Evolutionary conservation across 306 rosid genomes (phyloP), one percentile per base, ranked within the genome.

Genomic region (Bauhinia variegata): DNA sequence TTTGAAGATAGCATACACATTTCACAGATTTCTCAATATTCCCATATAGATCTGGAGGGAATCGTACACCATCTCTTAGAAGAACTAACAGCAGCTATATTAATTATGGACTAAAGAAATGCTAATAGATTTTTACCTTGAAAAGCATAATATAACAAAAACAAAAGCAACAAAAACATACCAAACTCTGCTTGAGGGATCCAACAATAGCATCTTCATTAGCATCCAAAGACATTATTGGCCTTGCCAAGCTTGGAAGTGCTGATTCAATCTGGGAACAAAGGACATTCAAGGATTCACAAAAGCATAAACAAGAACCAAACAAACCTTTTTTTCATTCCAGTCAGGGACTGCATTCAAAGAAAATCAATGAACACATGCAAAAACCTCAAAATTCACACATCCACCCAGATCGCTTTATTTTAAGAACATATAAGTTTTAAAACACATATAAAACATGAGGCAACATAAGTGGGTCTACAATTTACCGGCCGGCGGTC

Each of bases 171-270:
- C 53, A 32, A 56, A 57, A 76, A 51, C 52, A 67, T 86, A 93
- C 99, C 97, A 93, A 73, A 88, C 99, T 86, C 80, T 86, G 99
- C 82, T 93, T 93, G 79, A 93, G 96, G 30, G 90, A 83, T 56
- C 96, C 97, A 61, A 93, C 73, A 52, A 93, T 72, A 60, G 96
- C 97, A 88, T 93, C 99, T 85, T 93, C 99, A 83, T 83, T 93
- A 72, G 95, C 97, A 85, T 93, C 97, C 67, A 93, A 79, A 68
- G 99, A 93, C 99, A 93, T 93, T 53, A 93, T 93, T 2, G 99
- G 99, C 86, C 96, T 90, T 12, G 97, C 95, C 70, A 93, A 78
- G 70, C 85, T 85, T 56, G 99, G 99, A 67, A 93, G 95, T 62
- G 92, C 99, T 59, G 99, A 90, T 84, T 93, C 99, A 86, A 93